Conservation (phyloP, 306 rosid genomes). For the Senna siamea region DNA sequence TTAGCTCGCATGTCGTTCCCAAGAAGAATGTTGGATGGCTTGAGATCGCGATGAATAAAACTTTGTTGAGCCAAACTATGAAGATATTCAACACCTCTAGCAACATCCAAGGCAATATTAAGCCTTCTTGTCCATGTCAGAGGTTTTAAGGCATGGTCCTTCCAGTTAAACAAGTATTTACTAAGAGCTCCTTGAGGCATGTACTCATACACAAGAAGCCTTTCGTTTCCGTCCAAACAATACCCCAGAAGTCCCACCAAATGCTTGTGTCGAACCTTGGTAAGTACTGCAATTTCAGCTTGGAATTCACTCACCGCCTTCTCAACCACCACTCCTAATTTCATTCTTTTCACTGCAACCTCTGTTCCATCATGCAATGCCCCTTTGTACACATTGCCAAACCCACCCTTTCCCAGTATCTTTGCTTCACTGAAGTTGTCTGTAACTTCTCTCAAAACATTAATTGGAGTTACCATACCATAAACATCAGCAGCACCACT, state of each 20-base stretch:
- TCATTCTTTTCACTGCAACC: constrained; percentile 93
- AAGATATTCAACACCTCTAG: constrained; percentile 85
- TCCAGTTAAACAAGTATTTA: constrained; percentile 76
- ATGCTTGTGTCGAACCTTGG: constrained; percentile 87
- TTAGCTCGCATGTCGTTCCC: constrained; percentile 91
- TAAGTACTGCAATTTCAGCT: constrained; percentile 87
- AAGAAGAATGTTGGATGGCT: constrained; percentile 89
- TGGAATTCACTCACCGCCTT: constrained; percentile 87
- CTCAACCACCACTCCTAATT: constrained; percentile 64
- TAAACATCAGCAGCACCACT: constrained; percentile 31
- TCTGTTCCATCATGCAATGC: constrained; percentile 83
- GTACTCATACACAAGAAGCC: constrained; percentile 83
- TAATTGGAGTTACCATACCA: constrained; percentile 72
- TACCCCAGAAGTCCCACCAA: constrained; percentile 84
- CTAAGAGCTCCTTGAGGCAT: constrained; percentile 94
- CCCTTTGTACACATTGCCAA: constrained; percentile 90
- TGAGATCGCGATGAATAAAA: constrained; percentile 89
- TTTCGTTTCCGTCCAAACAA: constrained; percentile 86
- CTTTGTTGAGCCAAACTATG: constrained; percentile 93
- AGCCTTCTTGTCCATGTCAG: constrained; percentile 86
- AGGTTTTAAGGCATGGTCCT: constrained; percentile 58
- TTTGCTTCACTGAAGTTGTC: constrained; percentile 76
- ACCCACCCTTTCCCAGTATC: constrained; percentile 87
- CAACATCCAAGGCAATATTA: constrained; percentile 87
- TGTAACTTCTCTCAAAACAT: constrained; percentile 71